Evolutionary conservation across 768 basidiomycete genomes (phyloP), one percentile per base, ranked within the genome.

Genomic region (Trametes cubensis): DNA sequence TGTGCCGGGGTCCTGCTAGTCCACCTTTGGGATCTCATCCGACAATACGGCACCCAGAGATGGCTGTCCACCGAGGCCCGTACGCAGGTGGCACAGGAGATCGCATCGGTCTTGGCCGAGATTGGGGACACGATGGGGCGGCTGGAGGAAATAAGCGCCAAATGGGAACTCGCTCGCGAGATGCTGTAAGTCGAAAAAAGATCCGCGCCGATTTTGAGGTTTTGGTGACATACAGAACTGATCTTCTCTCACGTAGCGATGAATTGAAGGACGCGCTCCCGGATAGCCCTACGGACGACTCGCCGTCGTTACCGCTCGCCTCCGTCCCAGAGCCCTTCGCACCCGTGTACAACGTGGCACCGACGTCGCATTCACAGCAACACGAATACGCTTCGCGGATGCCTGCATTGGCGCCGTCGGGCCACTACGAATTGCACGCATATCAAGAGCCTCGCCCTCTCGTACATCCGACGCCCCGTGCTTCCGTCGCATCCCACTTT

Each of bases 1-100:
- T 81, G 79, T 42, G 81, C 84, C 1, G 82, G 79, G 6, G 73
- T 84, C 11, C 73, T 89, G 17, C 71, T 86, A n/a, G 73, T 85
- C 58, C 77, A 78, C 47, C 73, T 84, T n/a, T 89, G 87, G 86
- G 79, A 82, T 60, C 65, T 83, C 14, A 61, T 65, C 17, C 55
- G 64, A 11, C 60, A 62, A 53, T 59, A 58, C 47, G 60, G 55
- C 30, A 51, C 47, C 39, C 51, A 39, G 34, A 49, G 65, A 41
- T 28, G 44, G 21, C 7, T 46, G 34, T 62, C 53, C 21, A 5
- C 49, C 10, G 65, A 66, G 4, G 45, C 30, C 17, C 58, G 65
- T 11, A 44, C 54, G 44, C 58, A 57, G 21, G 48, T 62, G 42
- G 58, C 60, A 20, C 60, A 58, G 42, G 56, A 62, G 42, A 55